Conservation (phyloP, 768 basidiomycete genomes). For the Russula abietina region DNA sequence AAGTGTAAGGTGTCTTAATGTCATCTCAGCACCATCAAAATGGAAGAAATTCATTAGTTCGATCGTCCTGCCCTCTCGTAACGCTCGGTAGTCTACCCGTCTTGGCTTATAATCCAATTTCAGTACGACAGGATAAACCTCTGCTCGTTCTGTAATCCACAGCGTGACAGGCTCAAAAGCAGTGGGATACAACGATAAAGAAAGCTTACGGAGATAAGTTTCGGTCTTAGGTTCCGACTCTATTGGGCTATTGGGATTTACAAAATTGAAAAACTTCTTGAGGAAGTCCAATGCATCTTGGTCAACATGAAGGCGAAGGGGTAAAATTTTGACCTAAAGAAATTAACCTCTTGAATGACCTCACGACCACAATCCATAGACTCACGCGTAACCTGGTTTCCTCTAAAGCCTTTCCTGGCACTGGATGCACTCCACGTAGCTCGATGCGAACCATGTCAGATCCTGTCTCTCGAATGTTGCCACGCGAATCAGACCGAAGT, state of each 20-base stretch:
- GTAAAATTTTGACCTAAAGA: constrained; percentile 77
- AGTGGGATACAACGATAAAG: not conserved
- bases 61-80: constrained; percentile 86
- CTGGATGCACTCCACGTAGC: constrained; percentile 66
- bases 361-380: constrained; percentile 16
- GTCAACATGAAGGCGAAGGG: constrained; percentile 89
- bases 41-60: constrained; percentile 99
- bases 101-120: constrained; percentile 99
- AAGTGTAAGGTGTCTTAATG: constrained; percentile 84
- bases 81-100: constrained; percentile 87
- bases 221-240: constrained; percentile 41
- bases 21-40: constrained; percentile 99
- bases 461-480: constrained; percentile 84
- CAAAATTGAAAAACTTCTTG: constrained; percentile 93
- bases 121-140: constrained; percentile 90
- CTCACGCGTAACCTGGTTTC: constrained; percentile 75
- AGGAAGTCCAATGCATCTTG: constrained; percentile 98
- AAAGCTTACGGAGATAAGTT: constrained; percentile 64
- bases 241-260: constrained; percentile 46
- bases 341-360: constrained; percentile 5
- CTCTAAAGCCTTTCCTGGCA: constrained; percentile 57
- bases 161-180: not conserved
- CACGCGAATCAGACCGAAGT: constrained; percentile 75
- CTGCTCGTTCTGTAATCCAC: constrained; percentile 66
- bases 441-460: constrained; percentile 93